Evolutionary conservation across 768 basidiomycete species (phyloP).

Genomic region (Leccinum incarnatum): DNA sequence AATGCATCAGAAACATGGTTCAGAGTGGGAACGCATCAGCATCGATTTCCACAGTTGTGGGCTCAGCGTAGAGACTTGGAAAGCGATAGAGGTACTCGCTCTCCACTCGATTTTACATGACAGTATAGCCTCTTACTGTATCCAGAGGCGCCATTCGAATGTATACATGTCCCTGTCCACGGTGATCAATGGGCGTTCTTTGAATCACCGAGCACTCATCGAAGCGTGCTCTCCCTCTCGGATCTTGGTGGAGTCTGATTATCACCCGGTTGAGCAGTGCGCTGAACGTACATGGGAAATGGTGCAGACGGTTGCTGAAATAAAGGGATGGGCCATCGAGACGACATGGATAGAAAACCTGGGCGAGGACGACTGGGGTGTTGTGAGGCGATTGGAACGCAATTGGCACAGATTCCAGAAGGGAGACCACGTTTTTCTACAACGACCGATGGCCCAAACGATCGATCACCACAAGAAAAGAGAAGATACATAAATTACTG

Average conservation of each 20-base stretch:
- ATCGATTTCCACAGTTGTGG: conserved; percentile 92
- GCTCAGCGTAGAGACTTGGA: conserved; percentile 73
- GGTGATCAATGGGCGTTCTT: conserved; percentile 74
- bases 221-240: conserved; percentile 58
- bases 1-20: conserved; percentile 57
- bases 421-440: conserved; percentile 39
- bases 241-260: conserved; percentile 87
- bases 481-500: conserved; percentile 1
- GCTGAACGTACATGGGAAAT: conserved; percentile 75
- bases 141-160: conserved; percentile 68
- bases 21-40: conserved; percentile 63
- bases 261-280: conserved; percentile 59
- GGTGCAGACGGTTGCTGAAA: conserved; percentile 62
- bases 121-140: conserved; percentile 10
- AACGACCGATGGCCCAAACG: not conserved
- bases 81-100: conserved; percentile 61
- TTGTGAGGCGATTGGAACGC: conserved; percentile 58
- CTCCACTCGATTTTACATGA: not conserved
- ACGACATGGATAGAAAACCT: conserved; percentile 46
- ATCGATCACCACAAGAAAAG: not conserved
- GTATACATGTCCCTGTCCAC: conserved; percentile 87
- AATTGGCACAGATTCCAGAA: conserved; percentile 68
- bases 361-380: conserved; percentile 50
- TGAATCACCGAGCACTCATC: conserved; percentile 63
- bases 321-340: conserved; percentile 79